Conservation (phyloP, 1,284 basidiomycete genomes). For the Ceratobasidium sp. region DNA sequence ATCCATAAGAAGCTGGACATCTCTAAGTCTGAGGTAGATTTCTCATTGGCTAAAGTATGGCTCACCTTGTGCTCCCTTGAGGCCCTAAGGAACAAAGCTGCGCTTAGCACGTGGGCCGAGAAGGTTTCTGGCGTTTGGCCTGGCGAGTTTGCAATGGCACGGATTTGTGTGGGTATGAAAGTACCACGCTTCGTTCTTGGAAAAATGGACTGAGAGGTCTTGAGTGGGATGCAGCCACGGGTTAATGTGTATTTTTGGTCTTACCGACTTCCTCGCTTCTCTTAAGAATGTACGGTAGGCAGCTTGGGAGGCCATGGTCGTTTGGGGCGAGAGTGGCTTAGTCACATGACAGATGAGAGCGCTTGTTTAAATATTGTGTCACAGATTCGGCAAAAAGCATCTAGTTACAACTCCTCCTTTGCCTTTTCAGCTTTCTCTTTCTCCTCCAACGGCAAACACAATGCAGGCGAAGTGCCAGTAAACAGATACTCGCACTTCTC, state of each 20-base stretch:
- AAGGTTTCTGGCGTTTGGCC: slow-evolving; percentile 23
- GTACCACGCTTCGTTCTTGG: slow-evolving; percentile 22
- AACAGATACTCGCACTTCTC: slow-evolving; percentile 98
- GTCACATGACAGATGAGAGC: slow-evolving; percentile 5
- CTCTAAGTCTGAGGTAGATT: not conserved
- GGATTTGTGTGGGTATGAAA: slow-evolving; percentile 29
- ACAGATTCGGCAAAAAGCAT: not conserved
- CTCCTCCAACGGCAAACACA: slow-evolving; percentile 75
- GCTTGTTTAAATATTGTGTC: too few species aligned
- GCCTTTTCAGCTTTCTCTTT: slow-evolving; percentile 43
- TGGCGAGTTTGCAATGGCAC: slow-evolving; percentile 28
- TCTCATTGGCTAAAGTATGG: not conserved
- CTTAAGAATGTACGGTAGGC: slow-evolving; percentile 32
- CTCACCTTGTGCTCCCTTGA: slow-evolving; percentile 31
- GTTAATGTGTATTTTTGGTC: not conserved
- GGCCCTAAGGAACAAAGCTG: slow-evolving; percentile 25
- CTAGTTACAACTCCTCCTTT: slow-evolving; percentile 50
- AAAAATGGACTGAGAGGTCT: slow-evolving; percentile 29
- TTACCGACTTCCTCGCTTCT: slow-evolving; percentile 35
- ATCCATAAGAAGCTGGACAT: slow-evolving; percentile 26
- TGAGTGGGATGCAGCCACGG: not conserved
- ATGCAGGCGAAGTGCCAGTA: slow-evolving; percentile 86
- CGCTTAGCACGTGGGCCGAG: slow-evolving; percentile 30
- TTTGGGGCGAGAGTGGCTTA: not conserved
- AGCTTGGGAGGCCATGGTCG: slow-evolving; percentile 30